Conservation (phyloP, 352 stramenopile species). For the Phytophthora megakarya region DNA sequence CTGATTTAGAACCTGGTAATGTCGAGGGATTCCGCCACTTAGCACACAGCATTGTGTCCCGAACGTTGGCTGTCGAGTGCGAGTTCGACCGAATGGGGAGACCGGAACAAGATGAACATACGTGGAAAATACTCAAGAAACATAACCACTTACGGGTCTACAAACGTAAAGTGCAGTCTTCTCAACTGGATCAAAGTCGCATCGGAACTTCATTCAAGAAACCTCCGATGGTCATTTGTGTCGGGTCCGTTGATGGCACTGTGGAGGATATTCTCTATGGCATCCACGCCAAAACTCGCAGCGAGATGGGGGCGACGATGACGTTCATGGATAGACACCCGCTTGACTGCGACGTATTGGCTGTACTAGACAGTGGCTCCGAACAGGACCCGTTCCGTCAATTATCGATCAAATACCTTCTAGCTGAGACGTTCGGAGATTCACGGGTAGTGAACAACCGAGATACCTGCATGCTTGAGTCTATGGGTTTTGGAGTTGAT, state of each 20-base stretch:
- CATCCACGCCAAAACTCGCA: constrained; percentile 56
- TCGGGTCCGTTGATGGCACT: constrained; percentile 54
- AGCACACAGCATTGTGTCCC: constrained; percentile 51
- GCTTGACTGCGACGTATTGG: constrained; percentile 54
- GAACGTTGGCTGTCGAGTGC: constrained; percentile 53
- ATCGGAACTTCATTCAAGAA: constrained; percentile 19
- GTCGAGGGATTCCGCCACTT: constrained; percentile 45
- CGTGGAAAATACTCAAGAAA: constrained; percentile 44
- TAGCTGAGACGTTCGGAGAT: constrained; percentile 49
- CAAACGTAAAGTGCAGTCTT: constrained; percentile 37
- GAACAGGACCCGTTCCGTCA: constrained; percentile 60
- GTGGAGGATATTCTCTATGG: constrained; percentile 66
- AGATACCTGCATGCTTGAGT: constrained; percentile 56
- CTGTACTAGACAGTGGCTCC: constrained; percentile 46
- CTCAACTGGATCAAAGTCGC: constrained; percentile 18
- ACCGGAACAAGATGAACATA: constrained; percentile 35
- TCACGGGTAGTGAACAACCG: constrained; percentile 52
- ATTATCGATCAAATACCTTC: constrained; percentile 61
- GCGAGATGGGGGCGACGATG: constrained; percentile 60
- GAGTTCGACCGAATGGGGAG: constrained; percentile 40
- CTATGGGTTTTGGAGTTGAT: constrained; percentile 50
- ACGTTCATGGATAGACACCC: constrained; percentile 47
- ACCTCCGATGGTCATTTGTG: constrained; percentile 53
- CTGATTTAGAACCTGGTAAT: constrained; percentile 35
- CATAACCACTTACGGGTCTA: constrained; percentile 52